Conservation (phyloP, 768 basidiomycete genomes). For the Postia placenta region DNA sequence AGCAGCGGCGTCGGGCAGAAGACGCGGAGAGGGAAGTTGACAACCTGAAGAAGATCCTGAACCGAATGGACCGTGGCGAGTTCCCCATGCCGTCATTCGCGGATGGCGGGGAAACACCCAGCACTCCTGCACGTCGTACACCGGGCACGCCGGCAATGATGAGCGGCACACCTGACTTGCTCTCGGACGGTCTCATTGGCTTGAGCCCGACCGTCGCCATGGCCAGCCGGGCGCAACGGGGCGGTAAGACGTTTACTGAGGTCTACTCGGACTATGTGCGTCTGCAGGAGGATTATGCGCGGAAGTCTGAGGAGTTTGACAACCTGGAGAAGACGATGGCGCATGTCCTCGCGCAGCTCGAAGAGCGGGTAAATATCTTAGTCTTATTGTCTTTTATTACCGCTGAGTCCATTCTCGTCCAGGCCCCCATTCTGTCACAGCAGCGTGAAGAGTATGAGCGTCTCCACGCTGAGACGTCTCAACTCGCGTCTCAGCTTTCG, state of each 20-base stretch:
- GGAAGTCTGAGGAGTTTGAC: slow-evolving; percentile 76
- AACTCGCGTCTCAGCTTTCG: slow-evolving; percentile 76
- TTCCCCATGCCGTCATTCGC: slow-evolving; percentile 48
- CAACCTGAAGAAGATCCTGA: slow-evolving; percentile 67
- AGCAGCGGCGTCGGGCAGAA: slow-evolving; percentile 63
- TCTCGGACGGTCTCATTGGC: slow-evolving; percentile 53
- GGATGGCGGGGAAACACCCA: slow-evolving; percentile 12
- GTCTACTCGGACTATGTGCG: slow-evolving; percentile 88
- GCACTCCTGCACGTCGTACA: slow-evolving; percentile 26
- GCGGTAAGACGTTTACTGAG: slow-evolving; percentile 88
- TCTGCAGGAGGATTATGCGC: slow-evolving; percentile 75
- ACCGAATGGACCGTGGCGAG: slow-evolving; percentile 68
- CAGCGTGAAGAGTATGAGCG: slow-evolving; percentile 89
- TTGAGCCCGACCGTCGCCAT: slow-evolving; percentile 87
- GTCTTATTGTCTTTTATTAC: slow-evolving; percentile 1
- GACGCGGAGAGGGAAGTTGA: slow-evolving; percentile 66
- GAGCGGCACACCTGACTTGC: slow-evolving; percentile 31
- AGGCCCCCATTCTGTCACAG: slow-evolving; percentile 89
- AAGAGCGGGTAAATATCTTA: slow-evolving; percentile 65
- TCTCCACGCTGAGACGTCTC: slow-evolving; percentile 69
- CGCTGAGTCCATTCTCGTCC: not conserved
- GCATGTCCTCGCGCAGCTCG: slow-evolving; percentile 81
- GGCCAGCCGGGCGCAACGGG: slow-evolving; percentile 74
- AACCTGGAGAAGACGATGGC: slow-evolving; percentile 79
- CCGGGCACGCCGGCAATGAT: slow-evolving; percentile 42